A percentile compares a stretch with the other conserved stretches of the same genome.
phyloP scores from a whole-genome alignment of 192 early-diverging fungal species.

The Phlyctochytrium planicorne region DNA sequence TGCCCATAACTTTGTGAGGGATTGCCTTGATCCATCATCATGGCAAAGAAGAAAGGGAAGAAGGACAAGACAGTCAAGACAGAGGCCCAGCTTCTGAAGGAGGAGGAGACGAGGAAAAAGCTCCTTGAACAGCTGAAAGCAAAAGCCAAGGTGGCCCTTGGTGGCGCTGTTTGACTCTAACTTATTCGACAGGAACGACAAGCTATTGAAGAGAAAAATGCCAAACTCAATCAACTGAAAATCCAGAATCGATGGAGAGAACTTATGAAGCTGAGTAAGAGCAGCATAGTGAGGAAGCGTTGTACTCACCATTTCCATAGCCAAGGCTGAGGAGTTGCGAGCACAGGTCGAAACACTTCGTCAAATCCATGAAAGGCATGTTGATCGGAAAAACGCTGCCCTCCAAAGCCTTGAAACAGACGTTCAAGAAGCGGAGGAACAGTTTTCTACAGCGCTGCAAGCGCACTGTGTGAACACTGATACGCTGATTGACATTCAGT shows the following conservation, averaged over 20 bases:
- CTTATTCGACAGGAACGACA: constrained; percentile 40
- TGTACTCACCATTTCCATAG: constrained; percentile 30
- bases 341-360: constrained; percentile 42
- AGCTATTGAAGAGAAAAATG: constrained; percentile 50
- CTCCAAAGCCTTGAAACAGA: constrained; percentile 40
- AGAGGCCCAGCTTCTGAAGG: constrained; percentile 47
- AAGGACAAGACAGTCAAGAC: constrained; percentile 52
- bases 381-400: constrained; percentile 47
- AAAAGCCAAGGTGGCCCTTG: constrained; percentile 47
- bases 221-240: constrained; percentile 54
- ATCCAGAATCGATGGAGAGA: constrained; percentile 61
- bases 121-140: constrained; percentile 48
- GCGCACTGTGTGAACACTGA: constrained; percentile 60
- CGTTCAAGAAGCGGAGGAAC: constrained; percentile 54
- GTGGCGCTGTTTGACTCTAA: neutral
- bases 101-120: constrained; percentile 49
- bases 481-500: constrained; percentile 54
- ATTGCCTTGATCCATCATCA: neutral
- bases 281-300: no score
- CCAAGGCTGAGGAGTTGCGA: constrained; percentile 44
- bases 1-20: no score
- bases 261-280: constrained; percentile 57
- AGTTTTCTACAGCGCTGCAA: constrained; percentile 51
- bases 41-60: constrained; percentile 40
- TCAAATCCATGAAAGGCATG: constrained; percentile 51